phyloP scores from a whole-genome alignment of 2,329 filamentous ascomycete species.

The Dothistroma septosporum region DNA sequence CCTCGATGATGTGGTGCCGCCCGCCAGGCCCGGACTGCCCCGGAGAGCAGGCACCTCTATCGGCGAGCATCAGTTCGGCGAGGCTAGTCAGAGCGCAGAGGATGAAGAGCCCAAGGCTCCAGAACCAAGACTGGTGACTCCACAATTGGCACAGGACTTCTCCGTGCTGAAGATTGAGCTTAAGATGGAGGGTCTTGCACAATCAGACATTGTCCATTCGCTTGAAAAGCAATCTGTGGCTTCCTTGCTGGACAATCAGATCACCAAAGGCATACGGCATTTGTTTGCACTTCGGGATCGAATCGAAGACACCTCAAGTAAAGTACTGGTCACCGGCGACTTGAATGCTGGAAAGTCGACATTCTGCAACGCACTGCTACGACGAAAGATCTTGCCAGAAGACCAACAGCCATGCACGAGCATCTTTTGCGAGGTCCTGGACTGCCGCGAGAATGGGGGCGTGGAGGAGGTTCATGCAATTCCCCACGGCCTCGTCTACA shows the following conservation, averaged over 20 bases:
- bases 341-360: slow-evolving; percentile 97
- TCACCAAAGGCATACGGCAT: slow-evolving; percentile 88
- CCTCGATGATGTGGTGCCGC: slow-evolving; percentile 43
- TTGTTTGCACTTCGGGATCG: slow-evolving; percentile 80
- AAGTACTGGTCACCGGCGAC: slow-evolving; percentile 92
- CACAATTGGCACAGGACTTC: slow-evolving; percentile 92
- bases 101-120: slow-evolving; percentile 58
- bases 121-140: slow-evolving; percentile 81
- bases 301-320: slow-evolving; percentile 96
- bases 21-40: slow-evolving; percentile 50
- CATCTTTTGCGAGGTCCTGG: slow-evolving; percentile 96
- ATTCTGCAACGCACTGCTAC: slow-evolving; percentile 94
- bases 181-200: slow-evolving; percentile 80
- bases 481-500: slow-evolving; percentile 73
- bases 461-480: slow-evolving; percentile 95
- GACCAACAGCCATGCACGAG: slow-evolving; percentile 97
- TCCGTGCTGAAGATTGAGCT: slow-evolving; percentile 92
- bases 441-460: slow-evolving; percentile 83
- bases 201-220: slow-evolving; percentile 89
- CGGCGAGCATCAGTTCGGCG: slow-evolving; percentile 57
- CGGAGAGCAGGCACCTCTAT: slow-evolving; percentile 70
- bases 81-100: slow-evolving; percentile 61
- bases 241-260: slow-evolving; percentile 85
- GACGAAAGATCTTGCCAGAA: slow-evolving; percentile 88
- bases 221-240: slow-evolving; percentile 89